Evolutionary conservation across 495 filamentous ascomycete species (phyloP), one percentile per base, ranked within the genome.

Genomic region (Halenospora varia): DNA sequence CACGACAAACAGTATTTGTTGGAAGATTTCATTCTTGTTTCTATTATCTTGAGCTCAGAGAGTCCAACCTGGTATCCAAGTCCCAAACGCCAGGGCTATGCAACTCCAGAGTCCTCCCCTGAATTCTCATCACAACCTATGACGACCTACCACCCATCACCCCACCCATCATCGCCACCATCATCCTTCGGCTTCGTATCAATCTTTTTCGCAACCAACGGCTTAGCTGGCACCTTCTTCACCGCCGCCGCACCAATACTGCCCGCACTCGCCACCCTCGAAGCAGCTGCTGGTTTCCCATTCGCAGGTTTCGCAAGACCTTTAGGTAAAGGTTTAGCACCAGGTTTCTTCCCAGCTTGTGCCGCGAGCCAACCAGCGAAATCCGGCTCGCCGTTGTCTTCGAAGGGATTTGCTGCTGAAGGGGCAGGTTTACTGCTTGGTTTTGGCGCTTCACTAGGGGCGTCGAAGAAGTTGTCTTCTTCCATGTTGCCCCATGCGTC

Each of bases 291-390:
- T 20, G 71, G 64, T 11, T 29, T 58, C 51, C 1, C 54, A 48
- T 50, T 67, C 0, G 70, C 55, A 17, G 77, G 53, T 66, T 90
- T 90, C 6, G 74, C 71, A 48, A 95, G 64, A 0, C 92, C 90
- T 70, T 93, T 96, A 0, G 90, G 90, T 39, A 96, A 57, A 2
- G 83, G 75, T 53, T 86, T 88, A 55, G 82, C 79, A 0, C 63
- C 61, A 1, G 71, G 68, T 45, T 75, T 72, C 71, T 93, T 96
- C 59, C 87, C 81, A 18, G 84, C 80, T 70, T 96, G 91, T 15
- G 90, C 90, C 10, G 88, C 89, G 44, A 96, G 70, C 91, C 92
- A 96, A 3, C 89, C 90, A 18, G 91, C 92, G 71, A 97, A 97
- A 68, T 97, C 92, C 1, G 91, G 91, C 65, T 97, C 91, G 2